A percentile compares a stretch with the other conserved stretches of the same genome.
Conservation (phyloP, 2,329 filamentous ascomycete species). For the Epichloe sylvatica region DNA sequence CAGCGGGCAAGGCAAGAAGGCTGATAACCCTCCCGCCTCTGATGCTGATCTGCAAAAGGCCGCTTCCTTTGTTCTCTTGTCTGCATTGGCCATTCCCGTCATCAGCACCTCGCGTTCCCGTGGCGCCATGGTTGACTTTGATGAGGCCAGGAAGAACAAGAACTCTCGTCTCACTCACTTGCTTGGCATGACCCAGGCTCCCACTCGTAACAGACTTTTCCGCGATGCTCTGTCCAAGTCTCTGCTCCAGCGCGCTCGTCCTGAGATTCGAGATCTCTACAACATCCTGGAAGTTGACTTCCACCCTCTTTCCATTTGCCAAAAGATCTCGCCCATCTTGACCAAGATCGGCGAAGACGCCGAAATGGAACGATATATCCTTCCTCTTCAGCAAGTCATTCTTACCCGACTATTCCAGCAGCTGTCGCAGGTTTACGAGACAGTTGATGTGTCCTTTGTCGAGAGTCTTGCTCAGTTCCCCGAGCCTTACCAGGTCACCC, state of each 20-base stretch:
- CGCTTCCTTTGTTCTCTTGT: constrained; percentile 88
- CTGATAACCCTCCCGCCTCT: constrained; percentile 79
- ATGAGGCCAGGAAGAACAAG: constrained; percentile 97
- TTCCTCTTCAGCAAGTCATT: constrained; percentile 94
- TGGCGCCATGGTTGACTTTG: constrained; percentile 89
- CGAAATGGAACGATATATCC: constrained; percentile 95
- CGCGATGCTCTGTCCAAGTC: constrained; percentile 93
- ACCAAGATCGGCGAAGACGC: constrained; percentile 83
- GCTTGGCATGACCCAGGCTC: constrained; percentile 79
- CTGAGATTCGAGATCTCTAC: constrained; percentile 93
- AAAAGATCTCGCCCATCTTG: constrained; percentile 95
- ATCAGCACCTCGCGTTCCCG: constrained; percentile 96
- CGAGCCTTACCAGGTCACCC: constrained; percentile 84
- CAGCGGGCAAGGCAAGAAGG: constrained; percentile 76
- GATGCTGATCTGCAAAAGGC: constrained; percentile 88
- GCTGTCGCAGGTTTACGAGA: constrained; percentile 96
- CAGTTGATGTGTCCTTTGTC: constrained; percentile 86
- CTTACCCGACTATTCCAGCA: constrained; percentile 97
- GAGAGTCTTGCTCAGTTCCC: constrained; percentile 91
- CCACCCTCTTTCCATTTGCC: constrained; percentile 95
- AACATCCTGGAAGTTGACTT: constrained; percentile 99
- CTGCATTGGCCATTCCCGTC: constrained; percentile 92
- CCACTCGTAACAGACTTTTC: constrained; percentile 82
- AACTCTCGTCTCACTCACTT: constrained; percentile 94
- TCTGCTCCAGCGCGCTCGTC: constrained; percentile 77